Conservation (phyloP, 257 asterid species). For the Solanum pinnatisectum region DNA sequence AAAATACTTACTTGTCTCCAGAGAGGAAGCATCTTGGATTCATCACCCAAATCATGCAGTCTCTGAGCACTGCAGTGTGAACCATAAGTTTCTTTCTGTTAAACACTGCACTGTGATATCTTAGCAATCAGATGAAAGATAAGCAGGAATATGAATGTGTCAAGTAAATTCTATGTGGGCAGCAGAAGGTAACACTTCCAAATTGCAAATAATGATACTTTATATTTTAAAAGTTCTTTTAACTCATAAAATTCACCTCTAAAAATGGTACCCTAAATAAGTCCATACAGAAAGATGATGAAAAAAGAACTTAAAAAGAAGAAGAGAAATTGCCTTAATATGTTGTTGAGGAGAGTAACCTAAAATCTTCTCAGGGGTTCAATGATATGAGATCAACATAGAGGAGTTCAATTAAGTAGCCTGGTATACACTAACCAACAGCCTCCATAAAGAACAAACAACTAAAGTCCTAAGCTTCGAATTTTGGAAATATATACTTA, state of each 20-base stretch:
- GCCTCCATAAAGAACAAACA: neutral
- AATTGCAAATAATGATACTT: neutral
- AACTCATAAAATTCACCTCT: neutral
- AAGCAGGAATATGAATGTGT: neutral
- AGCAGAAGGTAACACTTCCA: neutral
- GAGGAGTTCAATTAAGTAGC: neutral
- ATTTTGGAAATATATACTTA: neutral
- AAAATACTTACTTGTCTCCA: slow-evolving; percentile 86
- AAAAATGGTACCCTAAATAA: neutral
- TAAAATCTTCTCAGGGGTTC: neutral
- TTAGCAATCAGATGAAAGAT: neutral
- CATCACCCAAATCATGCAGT: slow-evolving; percentile 81
- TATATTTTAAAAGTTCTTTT: neutral
- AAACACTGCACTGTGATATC: neutral
- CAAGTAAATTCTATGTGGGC: neutral
- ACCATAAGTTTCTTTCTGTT: neutral
- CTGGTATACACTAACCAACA: neutral
- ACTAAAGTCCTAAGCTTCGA: neutral
- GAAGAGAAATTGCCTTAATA: neutral
- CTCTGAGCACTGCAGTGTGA: slow-evolving; percentile 58
- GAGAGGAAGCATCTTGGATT: slow-evolving; percentile 88
- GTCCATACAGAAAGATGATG: neutral
- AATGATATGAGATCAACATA: neutral
- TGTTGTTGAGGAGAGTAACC: neutral
- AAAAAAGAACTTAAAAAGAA: neutral